Conservation (phyloP, 2,329 filamentous ascomycete species). For the Rhinocladiella mackenziei region DNA sequence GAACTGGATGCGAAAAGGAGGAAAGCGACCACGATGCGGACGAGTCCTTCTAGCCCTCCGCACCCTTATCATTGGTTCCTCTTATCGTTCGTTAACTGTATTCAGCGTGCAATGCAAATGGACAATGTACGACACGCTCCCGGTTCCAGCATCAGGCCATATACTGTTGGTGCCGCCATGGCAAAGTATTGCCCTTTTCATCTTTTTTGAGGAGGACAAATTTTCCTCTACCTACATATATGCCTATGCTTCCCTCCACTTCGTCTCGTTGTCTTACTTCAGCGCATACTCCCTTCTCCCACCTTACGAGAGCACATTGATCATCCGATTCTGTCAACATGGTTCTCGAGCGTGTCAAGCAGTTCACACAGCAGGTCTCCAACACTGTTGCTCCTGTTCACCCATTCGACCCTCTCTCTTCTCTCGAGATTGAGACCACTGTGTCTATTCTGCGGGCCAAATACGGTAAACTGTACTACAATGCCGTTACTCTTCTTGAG, state of each 20-base stretch:
- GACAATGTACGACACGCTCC: too few relatives aligned
- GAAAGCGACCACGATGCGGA: conserved; percentile 22
- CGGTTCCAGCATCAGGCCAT: too few relatives aligned
- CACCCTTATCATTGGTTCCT: conserved; percentile 13
- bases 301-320: too few relatives aligned
- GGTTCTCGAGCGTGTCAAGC: conserved; percentile 62
- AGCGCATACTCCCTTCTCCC: too few relatives aligned
- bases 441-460: conserved; percentile 66
- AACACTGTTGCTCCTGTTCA: conserved; percentile 56
- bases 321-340: conserved; percentile 35
- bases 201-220: conserved; percentile 12
- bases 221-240: conserved; percentile 1
- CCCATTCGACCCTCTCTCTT: conserved; percentile 73
- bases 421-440: conserved; percentile 67
- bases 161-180: background rate
- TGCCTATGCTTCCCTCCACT: too few relatives aligned
- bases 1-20: conserved; percentile 14
- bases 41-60: conserved; percentile 10
- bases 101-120: too few relatives aligned
- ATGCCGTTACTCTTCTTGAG: conserved; percentile 79
- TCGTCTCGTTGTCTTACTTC: too few relatives aligned
- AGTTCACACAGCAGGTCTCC: conserved; percentile 59
- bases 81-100: conserved; percentile 18
- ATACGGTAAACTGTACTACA: conserved; percentile 72
- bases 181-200: conserved; percentile 11